A percentile compares a stretch with the other conserved stretches of the same genome.
Conservation (phyloP, 345 rosid genomes). For the Salix koriyanagi region DNA sequence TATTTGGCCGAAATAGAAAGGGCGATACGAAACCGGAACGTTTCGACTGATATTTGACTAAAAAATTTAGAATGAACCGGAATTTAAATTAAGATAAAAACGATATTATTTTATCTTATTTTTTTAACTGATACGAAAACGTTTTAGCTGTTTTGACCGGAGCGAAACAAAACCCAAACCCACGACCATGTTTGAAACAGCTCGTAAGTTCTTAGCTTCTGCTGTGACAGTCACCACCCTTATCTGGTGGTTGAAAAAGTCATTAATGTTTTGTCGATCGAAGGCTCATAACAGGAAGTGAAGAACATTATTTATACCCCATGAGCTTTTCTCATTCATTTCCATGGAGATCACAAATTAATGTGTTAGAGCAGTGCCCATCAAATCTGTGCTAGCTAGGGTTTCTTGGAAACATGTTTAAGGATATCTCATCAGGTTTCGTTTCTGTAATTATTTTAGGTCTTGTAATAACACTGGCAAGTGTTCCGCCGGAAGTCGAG, state of each 20-base stretch:
- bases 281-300: not conserved
- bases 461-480: conserved; percentile 20
- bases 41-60: accelerated
- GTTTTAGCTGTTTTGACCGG: accelerated
- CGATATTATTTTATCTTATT: too few species aligned
- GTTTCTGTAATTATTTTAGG: conserved; percentile 12
- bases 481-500: not conserved
- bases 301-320: conserved; percentile 14
- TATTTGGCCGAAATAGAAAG: too few species aligned
- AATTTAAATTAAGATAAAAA: too few species aligned
- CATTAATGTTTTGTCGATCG: conserved; percentile 29
- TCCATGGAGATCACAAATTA: conserved; percentile 6
- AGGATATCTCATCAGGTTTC: conserved; percentile 9
- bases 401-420: conserved; percentile 7
- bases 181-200: not conserved
- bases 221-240: conserved; percentile 2
- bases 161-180: too few species aligned
- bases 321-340: not conserved
- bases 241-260: conserved; percentile 13
- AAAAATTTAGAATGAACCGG: accelerated
- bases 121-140: too few species aligned
- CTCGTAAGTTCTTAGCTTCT: not conserved
- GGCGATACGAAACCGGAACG: too few species aligned
- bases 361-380: not conserved
- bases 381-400: not conserved